phyloP scores from a whole-genome alignment of 371 early-diverging fungal species.

The Rhizopus stolonifer region DNA sequence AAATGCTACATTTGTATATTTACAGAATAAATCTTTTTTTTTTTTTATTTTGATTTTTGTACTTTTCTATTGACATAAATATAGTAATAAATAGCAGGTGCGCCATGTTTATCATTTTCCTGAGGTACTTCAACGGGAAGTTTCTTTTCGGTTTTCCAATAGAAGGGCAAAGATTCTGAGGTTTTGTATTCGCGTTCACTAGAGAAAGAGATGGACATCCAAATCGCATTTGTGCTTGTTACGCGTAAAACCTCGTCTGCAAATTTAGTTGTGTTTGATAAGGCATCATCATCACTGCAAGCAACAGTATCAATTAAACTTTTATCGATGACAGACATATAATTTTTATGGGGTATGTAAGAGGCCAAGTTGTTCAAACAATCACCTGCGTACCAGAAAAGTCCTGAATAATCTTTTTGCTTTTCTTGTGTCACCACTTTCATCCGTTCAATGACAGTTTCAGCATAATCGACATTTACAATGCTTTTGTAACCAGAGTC shows the following conservation, averaged over 20 bases:
- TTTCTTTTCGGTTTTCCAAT: slow-evolving; percentile 23
- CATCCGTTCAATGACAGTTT: slow-evolving; percentile 46
- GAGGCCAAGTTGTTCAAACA: slow-evolving; percentile 19
- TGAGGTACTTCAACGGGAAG: slow-evolving; percentile 28
- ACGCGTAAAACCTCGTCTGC: slow-evolving; percentile 23
- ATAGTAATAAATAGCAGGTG: slow-evolving; percentile 35
- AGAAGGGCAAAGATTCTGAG: background rate
- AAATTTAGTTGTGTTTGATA: slow-evolving; percentile 15
- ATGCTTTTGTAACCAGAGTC: slow-evolving; percentile 32
- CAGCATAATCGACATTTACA: slow-evolving; percentile 47
- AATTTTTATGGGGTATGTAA: slow-evolving; percentile 10
- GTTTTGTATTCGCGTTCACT: slow-evolving; percentile 22
- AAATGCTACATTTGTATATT: slow-evolving; percentile 10
- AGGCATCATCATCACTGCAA: slow-evolving; percentile 42
- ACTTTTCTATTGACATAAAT: slow-evolving; percentile 23
- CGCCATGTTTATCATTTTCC: slow-evolving; percentile 28
- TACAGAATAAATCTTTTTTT: slow-evolving; percentile 4
- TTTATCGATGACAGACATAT: slow-evolving; percentile 41
- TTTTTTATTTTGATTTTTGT: slow-evolving; percentile 1
- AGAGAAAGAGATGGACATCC: slow-evolving; percentile 37
- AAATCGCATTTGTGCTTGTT: slow-evolving; percentile 20
- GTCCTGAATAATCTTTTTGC: slow-evolving; percentile 12
- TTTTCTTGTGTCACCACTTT: slow-evolving; percentile 15
- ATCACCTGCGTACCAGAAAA: slow-evolving; percentile 31
- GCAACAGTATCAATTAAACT: slow-evolving; percentile 41